Base-by-base conservation (phyloP, 164 flowering plant species). In the Sedum album region DNA sequence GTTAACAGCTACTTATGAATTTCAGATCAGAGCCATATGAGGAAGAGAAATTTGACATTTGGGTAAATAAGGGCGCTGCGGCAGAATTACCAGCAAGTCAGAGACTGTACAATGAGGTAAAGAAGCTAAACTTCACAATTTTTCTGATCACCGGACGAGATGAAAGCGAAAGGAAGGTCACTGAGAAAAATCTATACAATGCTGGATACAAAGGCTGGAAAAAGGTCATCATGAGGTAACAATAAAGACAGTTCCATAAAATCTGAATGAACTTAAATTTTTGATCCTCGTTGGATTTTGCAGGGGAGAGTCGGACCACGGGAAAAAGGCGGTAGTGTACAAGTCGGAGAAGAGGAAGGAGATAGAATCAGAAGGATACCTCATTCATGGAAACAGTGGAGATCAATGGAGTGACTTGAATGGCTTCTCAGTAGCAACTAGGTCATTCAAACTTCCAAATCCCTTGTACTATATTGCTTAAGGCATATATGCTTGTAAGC, bases 41-140 rank as follows among this genome's bases (percentile, higher is more conserved):
- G 46, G 91, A 84, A 65, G 41, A 23, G 0, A 10, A 84, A 0
- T 93, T 80, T 41, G 72, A 91, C 61, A 77, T 71, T 14, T 93
- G 97, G 98, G 93, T 78, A 72, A 77, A 76, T 60, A 57, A 70
- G 73, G 96, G 83, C 4, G 73, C 73, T 60, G 92, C 91, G 2
- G 93, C 97, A 25, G 90, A 90, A 9, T 23, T 94, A 31, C 83
- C 84, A 1, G 82, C 89, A 15, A 94, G 91, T 73, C 74, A 89
- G 74, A 79, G 66, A 25, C 66, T 94, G 25, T 94, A 87, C 79
- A 81, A 81, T 4, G 81, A 83, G 76, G 87, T 94, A 14, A 73
- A 81, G 71, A 65, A 76, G 65, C 69, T 90, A 28, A 95, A 95
- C 1, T 86, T 91, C 69, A 82, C 68, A 23, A 35, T 88, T 38